These are phyloP conservation scores for Epichloe sibirici DNA, from an alignment of 2,329 filamentous ascomycete species.

Conservation along the genomic window DNA sequence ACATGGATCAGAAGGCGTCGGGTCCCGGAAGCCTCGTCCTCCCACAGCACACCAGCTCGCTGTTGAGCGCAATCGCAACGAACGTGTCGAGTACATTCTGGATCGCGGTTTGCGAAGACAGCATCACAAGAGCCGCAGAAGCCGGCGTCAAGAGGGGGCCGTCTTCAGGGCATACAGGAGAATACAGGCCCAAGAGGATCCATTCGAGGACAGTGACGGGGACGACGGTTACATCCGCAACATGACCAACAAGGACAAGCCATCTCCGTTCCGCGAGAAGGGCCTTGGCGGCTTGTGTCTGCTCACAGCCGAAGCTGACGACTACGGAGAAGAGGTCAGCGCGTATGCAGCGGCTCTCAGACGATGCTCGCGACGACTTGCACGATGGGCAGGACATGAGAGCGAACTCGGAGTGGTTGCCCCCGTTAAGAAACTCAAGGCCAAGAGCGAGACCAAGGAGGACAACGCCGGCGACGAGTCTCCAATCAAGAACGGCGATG, in stretches of 20 bases:
- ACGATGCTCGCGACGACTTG: constrained; percentile 50
- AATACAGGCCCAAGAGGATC: constrained; percentile 41
- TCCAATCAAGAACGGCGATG: constrained; percentile 18
- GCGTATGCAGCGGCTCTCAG: constrained; percentile 55
- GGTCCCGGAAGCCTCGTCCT: constrained; percentile 54
- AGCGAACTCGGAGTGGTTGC: constrained; percentile 33
- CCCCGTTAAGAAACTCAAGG: constrained; percentile 29
- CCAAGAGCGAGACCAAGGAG: constrained; percentile 12
- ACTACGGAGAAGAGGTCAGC: constrained; percentile 64
- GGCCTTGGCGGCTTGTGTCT: constrained; percentile 54
- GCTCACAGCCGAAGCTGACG: constrained; percentile 50
- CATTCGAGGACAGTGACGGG: constrained; percentile 51
- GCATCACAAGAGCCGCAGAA: constrained; percentile 51
- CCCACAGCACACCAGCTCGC: constrained; percentile 73
- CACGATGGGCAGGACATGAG: constrained; percentile 50
- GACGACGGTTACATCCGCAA: constrained; percentile 33
- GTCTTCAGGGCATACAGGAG: constrained; percentile 56
- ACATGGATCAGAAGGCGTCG: constrained; percentile 41
- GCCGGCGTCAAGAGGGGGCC: constrained; percentile 51
- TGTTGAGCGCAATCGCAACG: constrained; percentile 64
- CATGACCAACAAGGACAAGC: constrained; percentile 14
- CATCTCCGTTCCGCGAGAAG: constrained; percentile 37
- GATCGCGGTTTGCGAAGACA: constrained; percentile 58
- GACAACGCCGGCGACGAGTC: constrained; percentile 2
- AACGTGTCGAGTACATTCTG: constrained; percentile 71